Percentiles rank a stretch among this genome's conserved stretches.
phyloP scores from a whole-genome alignment of 495 filamentous ascomycete species.

The Podospora pseudoanserina region DNA sequence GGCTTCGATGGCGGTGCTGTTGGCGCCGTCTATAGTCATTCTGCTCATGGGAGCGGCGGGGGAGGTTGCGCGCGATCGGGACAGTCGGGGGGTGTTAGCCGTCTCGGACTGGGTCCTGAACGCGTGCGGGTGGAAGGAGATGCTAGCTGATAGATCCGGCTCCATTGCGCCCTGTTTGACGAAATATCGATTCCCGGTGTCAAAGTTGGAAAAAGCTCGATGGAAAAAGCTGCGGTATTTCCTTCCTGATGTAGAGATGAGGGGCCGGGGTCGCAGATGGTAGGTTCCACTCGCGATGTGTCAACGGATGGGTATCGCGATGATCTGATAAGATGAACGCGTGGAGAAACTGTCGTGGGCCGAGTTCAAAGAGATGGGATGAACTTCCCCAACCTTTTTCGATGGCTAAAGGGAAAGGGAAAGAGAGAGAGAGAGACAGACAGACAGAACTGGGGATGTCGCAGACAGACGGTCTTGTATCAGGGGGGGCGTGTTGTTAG shows the following conservation, averaged over 20 bases:
- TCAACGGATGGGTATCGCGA: not conserved
- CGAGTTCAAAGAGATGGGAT: not conserved
- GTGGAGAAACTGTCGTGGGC: constrained; percentile 1
- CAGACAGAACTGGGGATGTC: not conserved
- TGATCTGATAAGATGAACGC: constrained; percentile 11
- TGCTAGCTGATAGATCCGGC: constrained; percentile 40
- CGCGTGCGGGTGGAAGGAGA: constrained; percentile 44
- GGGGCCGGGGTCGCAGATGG: not conserved
- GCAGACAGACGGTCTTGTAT: not conserved
- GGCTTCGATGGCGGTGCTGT: constrained; percentile 46
- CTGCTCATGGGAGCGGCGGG: constrained; percentile 3
- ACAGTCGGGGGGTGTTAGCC: constrained; percentile 18
- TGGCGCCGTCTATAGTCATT: constrained; percentile 33
- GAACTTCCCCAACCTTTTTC: not conserved
- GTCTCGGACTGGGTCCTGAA: constrained; percentile 45
- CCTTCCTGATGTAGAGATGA: not conserved
- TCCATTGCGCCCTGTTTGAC: constrained; percentile 21
- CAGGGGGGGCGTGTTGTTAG: not conserved
- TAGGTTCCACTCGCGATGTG: not conserved
- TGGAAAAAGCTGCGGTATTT: not conserved
- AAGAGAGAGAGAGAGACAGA: not conserved
- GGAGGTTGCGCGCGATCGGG: constrained; percentile 8
- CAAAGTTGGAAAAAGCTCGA: not conserved
- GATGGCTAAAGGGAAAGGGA: not conserved
- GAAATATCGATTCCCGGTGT: not conserved